Evolutionary conservation across 2,329 filamentous ascomycete genomes (phyloP).

Genomic region (Fusarium praegraminearum): DNA sequence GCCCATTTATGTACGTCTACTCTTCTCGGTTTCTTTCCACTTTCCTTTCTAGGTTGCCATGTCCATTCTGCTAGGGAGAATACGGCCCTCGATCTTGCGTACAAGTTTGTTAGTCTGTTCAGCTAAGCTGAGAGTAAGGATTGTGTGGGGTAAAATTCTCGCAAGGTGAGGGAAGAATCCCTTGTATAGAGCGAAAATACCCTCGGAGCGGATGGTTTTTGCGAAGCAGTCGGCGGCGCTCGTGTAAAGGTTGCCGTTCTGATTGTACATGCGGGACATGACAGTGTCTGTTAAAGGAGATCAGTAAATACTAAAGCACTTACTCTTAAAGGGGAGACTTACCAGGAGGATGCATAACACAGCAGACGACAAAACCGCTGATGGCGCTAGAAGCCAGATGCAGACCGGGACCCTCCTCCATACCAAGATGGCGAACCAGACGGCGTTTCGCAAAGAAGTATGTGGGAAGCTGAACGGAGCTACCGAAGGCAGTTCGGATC

Average conservation of each 20-base stretch:
- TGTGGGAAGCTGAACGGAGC: constrained; percentile 94
- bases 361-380: constrained; percentile 96
- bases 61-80: constrained; percentile 59
- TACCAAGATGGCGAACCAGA: constrained; percentile 82
- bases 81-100: constrained; percentile 75
- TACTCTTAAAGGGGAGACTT: constrained; percentile 48
- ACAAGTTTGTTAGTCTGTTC: constrained; percentile 98
- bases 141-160: constrained; percentile 93
- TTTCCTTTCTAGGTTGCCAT: constrained; percentile 41
- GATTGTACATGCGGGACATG: constrained; percentile 99
- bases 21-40: not conserved
- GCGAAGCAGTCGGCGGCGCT: constrained; percentile 91
- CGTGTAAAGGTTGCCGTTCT: constrained; percentile 96
- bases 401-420: constrained; percentile 90
- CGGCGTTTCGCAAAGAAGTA: constrained; percentile 97
- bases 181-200: constrained; percentile 94
- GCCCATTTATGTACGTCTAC: not conserved
- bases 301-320: constrained; percentile 3
- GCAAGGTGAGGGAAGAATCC: constrained; percentile 96
- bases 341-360: constrained; percentile 97
- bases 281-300: constrained; percentile 76
- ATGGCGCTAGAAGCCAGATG: constrained; percentile 89
- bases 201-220: constrained; percentile 93
- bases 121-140: constrained; percentile 90
- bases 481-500: constrained; percentile 95